A percentile compares a stretch with the other conserved stretches of the same genome.
These are phyloP conservation scores for Funneliformis geosporum DNA, from an alignment of 192 early-diverging fungal species.

Conservation along the genomic window DNA sequence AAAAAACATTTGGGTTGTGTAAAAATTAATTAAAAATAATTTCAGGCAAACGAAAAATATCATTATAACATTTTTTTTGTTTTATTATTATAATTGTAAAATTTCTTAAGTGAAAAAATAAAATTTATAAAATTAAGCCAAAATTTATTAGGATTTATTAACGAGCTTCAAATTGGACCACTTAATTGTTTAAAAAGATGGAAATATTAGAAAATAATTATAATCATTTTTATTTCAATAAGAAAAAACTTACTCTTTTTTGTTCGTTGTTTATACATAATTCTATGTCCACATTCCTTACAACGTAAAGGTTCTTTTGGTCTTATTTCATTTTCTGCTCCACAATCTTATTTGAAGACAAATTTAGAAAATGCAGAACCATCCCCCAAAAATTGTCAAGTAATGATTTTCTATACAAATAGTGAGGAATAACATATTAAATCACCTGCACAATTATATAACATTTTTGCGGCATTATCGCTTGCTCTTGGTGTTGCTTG, in stretches of 20 bases:
- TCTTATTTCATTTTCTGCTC: slow-evolving; percentile 87
- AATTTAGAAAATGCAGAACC: too few species aligned
- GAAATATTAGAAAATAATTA: background rate
- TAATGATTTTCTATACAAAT: too few species aligned
- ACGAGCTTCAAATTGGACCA: slow-evolving; percentile 27
- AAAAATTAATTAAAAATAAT: background rate
- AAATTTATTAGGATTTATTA: background rate
- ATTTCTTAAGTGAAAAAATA: background rate
- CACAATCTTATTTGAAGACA: slow-evolving; percentile 75
- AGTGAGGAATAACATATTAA: too few species aligned
- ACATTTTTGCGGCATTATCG: slow-evolving; percentile 14
- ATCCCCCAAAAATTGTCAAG: too few species aligned
- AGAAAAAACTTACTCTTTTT: slow-evolving; percentile 69
- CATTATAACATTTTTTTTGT: too few species aligned
- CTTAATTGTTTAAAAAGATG: background rate
- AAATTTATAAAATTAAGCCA: too few species aligned
- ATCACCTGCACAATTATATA: slow-evolving; percentile 17
- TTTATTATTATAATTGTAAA: too few species aligned
- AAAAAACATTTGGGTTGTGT: too few species aligned
- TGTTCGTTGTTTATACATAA: slow-evolving; percentile 98
- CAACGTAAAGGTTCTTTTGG: slow-evolving; percentile 95
- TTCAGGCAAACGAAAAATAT: background rate
- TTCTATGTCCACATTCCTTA: slow-evolving; percentile 92
- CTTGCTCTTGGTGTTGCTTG: slow-evolving; percentile 15
- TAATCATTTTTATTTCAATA: background rate